Conservation (phyloP, 495 filamentous ascomycete species). For the Aspergillus cavernicola region DNA sequence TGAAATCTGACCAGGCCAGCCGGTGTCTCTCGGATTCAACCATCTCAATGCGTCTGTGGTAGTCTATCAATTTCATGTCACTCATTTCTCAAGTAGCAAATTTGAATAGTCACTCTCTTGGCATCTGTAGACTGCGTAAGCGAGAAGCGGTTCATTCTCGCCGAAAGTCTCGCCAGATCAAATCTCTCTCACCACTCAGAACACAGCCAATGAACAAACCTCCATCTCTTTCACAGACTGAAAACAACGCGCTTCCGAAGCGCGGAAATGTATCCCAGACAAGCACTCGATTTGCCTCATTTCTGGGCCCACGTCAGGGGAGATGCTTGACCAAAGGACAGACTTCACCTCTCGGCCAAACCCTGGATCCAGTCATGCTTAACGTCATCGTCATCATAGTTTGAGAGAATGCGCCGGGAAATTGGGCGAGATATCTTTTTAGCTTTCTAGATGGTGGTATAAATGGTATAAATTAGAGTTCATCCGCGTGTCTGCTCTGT, state of each 20-base stretch:
- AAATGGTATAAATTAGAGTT: neutral
- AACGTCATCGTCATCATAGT: too few relatives aligned
- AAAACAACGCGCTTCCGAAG: too few relatives aligned
- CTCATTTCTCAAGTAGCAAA: too few relatives aligned
- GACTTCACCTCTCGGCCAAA: neutral
- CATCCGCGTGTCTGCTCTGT: neutral
- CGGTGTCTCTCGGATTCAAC: neutral
- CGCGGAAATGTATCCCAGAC: neutral
- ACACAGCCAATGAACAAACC: neutral
- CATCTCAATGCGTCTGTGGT: too few relatives aligned
- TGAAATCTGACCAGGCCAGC: neutral
- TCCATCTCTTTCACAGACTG: neutral
- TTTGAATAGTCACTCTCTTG: too few relatives aligned
- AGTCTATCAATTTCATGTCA: too few relatives aligned
- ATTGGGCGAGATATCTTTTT: neutral
- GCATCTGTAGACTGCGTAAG: conserved; percentile 4
- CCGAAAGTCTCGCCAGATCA: conserved; percentile 1
- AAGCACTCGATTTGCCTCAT: neutral
- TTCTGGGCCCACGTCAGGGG: neutral
- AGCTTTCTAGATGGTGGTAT: neutral
- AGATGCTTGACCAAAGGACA: neutral
- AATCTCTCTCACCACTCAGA: neutral
- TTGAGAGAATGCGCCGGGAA: neutral
- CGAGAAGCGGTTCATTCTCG: neutral
- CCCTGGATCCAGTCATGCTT: neutral